These are phyloP conservation scores for Encephalitozoon cuniculi DNA, from an alignment of 371 early-diverging fungal species.

Conservation along the genomic window DNA sequence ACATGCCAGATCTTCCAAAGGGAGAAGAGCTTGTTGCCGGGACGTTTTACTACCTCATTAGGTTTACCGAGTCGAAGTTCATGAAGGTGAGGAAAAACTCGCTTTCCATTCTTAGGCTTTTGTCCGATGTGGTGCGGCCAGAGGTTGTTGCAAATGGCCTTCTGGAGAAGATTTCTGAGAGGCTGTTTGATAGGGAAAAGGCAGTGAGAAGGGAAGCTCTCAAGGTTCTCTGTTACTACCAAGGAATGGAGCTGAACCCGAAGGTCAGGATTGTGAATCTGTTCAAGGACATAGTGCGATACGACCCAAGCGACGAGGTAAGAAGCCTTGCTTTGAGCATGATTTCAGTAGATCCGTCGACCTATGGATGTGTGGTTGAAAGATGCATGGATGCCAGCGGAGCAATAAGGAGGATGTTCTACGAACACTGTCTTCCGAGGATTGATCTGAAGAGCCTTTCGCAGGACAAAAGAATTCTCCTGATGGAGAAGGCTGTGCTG, in stretches of 20 bases:
- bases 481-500: constrained; percentile 28
- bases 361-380: constrained; percentile 30
- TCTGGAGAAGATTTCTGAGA: constrained; percentile 38
- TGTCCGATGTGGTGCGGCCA: not conserved
- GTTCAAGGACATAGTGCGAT: constrained; percentile 43
- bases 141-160: not conserved
- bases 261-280: constrained; percentile 16
- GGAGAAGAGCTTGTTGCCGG: not conserved
- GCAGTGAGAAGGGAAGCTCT: constrained; percentile 51
- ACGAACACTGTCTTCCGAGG: constrained; percentile 16
- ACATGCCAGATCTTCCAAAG: not conserved
- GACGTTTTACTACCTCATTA: constrained; percentile 10
- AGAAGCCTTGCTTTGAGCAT: constrained; percentile 23
- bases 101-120: not conserved
- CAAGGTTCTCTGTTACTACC: constrained; percentile 23
- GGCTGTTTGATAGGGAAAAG: constrained; percentile 51
- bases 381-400: constrained; percentile 38
- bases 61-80: constrained; percentile 8
- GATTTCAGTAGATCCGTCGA: constrained; percentile 19
- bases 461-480: constrained; percentile 17
- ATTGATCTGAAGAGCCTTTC: constrained; percentile 29
- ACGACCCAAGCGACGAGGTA: constrained; percentile 36
- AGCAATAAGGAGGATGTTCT: constrained; percentile 46
- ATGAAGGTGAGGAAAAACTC: constrained; percentile 24
- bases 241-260: constrained; percentile 23